These are phyloP conservation scores for Lasiodiplodia hormozganensis DNA, from an alignment of 2,329 filamentous ascomycete species.

Conservation along the genomic window DNA sequence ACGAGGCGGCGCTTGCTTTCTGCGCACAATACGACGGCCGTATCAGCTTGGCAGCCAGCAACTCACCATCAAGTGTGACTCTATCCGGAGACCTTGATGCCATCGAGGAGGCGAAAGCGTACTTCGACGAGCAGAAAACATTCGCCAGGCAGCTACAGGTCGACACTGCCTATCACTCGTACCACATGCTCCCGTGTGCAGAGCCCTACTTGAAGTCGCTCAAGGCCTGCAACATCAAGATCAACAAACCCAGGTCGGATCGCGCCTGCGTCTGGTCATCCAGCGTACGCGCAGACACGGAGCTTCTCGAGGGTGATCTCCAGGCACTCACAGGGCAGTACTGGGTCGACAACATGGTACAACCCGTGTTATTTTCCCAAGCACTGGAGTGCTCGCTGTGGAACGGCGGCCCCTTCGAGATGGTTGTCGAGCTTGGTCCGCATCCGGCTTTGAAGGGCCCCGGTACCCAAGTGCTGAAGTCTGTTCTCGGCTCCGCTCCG, in stretches of 20 bases:
- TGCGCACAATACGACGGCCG: conserved; percentile 30
- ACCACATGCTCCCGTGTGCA: conserved; percentile 31
- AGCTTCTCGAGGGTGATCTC: neutral
- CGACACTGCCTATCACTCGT: conserved; percentile 35
- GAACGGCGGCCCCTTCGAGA: conserved; percentile 39
- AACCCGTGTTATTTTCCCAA: conserved; percentile 54
- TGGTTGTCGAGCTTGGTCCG: conserved; percentile 55
- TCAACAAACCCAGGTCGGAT: neutral
- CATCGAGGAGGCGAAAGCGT: conserved; percentile 20
- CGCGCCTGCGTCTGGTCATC: neutral
- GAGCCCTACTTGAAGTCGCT: conserved; percentile 8
- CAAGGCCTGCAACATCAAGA: neutral
- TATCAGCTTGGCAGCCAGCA: conserved; percentile 36
- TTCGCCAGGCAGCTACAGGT: conserved; percentile 32
- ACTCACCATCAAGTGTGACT: conserved; percentile 33
- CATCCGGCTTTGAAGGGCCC: conserved; percentile 55
- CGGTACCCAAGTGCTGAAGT: conserved; percentile 45
- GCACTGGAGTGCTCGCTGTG: conserved; percentile 44
- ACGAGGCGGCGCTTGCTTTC: conserved; percentile 29
- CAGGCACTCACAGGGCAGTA: conserved; percentile 37
- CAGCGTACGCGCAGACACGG: neutral
- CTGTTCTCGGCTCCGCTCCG: conserved; percentile 29
- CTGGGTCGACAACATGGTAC: conserved; percentile 56
- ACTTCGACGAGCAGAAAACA: conserved; percentile 28
- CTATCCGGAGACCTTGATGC: conserved; percentile 34